These are phyloP conservation scores for Fusarium denticulatum DNA, from an alignment of 2,329 filamentous ascomycete genomes.

Conservation along the genomic window DNA sequence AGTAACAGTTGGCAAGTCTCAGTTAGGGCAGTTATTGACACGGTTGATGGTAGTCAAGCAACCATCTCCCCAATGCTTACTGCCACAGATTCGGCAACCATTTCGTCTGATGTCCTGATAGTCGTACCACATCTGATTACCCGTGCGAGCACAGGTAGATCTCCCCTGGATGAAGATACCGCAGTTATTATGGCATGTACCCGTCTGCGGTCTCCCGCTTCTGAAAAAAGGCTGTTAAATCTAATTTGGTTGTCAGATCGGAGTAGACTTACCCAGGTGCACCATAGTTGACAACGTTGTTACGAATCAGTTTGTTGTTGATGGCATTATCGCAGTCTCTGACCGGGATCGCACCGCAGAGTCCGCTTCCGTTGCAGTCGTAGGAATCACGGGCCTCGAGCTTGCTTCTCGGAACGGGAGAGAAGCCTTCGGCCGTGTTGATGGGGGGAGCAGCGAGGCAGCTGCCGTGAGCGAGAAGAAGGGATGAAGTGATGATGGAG, in stretches of 20 bases:
- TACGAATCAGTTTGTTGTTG: not conserved
- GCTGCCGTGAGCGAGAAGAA: not conserved
- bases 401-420: not conserved
- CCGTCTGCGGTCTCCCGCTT: not conserved
- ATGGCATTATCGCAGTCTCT: not conserved
- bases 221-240: not conserved
- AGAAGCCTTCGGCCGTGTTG: not conserved
- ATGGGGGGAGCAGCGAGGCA: not conserved
- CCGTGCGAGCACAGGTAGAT: not conserved
- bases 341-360: not conserved
- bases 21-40: not conserved
- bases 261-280: not conserved
- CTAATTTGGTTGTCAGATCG: accelerated
- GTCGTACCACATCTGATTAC: not conserved
- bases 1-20: no score
- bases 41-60: not conserved
- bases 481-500: not conserved
- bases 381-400: not conserved
- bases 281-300: not conserved
- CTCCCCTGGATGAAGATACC: not conserved
- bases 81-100: not conserved
- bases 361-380: not conserved
- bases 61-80: not conserved
- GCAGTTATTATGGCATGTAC: not conserved
- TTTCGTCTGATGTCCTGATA: not conserved